A percentile compares a stretch with the other conserved stretches of the same genome.
These are phyloP conservation scores for Leucoagaricus sp. DNA, from an alignment of 1,284 basidiomycete genomes.

Conservation along the genomic window DNA sequence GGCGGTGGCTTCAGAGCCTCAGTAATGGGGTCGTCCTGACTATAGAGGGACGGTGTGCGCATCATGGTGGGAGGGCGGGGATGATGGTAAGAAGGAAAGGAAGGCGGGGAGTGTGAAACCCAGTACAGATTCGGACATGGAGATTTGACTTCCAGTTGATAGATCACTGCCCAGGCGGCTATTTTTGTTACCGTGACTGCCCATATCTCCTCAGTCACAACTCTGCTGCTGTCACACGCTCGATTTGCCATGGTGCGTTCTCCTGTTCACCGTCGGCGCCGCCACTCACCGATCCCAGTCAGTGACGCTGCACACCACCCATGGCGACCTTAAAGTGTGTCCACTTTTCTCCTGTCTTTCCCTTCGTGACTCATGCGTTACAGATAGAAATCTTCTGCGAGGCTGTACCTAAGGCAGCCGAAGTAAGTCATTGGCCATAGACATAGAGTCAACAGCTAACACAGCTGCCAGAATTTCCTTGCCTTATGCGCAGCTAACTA, in stretches of 20 bases:
- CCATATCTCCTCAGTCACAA: conserved; percentile 1
- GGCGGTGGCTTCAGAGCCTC: conserved; percentile 63
- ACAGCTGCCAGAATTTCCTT: conserved; percentile 79
- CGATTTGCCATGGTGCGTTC: conserved; percentile 12
- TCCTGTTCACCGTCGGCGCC: background rate
- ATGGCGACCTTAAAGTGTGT: conserved; percentile 91
- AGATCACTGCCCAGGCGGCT: conserved; percentile 9
- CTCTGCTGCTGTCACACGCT: conserved; percentile 15
- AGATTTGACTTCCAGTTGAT: conserved; percentile 17
- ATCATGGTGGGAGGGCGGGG: conserved; percentile 40
- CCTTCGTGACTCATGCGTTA: background rate
- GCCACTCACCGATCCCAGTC: conserved; percentile 55
- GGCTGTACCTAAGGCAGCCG: conserved; percentile 90
- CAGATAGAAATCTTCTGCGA: conserved; percentile 98
- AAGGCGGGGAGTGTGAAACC: conserved; percentile 23
- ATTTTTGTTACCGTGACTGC: conserved; percentile 7
- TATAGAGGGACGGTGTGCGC: conserved; percentile 67
- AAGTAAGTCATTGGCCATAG: conserved; percentile 50
- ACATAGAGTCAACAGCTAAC: conserved; percentile 15
- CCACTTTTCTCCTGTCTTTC: background rate
- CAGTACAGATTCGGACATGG: conserved; percentile 8
- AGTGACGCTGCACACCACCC: conserved; percentile 91
- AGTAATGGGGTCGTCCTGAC: conserved; percentile 75
- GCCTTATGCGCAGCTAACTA: conserved; percentile 90
- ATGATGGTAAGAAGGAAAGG: conserved; percentile 36